phyloP scores from a whole-genome alignment of 78 protist genomes.

The Emiliania huxleyi region DNA sequence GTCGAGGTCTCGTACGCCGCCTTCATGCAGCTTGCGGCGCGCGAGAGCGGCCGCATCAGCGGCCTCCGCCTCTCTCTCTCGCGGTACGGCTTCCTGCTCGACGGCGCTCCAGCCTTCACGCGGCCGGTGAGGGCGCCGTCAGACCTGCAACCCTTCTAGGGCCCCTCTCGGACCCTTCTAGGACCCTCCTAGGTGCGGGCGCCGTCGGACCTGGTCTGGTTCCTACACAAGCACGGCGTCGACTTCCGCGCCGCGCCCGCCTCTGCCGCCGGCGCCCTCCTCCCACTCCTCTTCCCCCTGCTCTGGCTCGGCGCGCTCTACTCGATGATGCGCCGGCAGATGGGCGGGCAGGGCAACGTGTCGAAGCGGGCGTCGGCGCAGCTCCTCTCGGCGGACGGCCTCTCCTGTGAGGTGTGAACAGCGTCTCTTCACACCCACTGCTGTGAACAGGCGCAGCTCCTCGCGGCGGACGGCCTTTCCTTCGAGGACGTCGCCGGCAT shows the following conservation, averaged over 20 bases:
- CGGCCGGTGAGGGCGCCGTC: too few relatives aligned
- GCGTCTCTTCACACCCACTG: too few relatives aligned
- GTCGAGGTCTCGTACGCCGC: background rate
- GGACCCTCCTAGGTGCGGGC: too few relatives aligned
- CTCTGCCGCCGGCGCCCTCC: background rate
- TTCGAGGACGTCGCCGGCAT: conserved; percentile 12
- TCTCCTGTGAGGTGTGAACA: too few relatives aligned
- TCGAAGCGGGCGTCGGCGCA: background rate
- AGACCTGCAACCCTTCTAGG: too few relatives aligned
- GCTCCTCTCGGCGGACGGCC: background rate
- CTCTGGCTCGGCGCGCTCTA: background rate
- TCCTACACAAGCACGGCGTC: background rate
- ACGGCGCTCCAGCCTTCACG: background rate
- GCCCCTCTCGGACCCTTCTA: too few relatives aligned
- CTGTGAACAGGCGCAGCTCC: too few relatives aligned
- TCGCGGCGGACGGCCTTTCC: too few relatives aligned
- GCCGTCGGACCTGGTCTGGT: background rate
- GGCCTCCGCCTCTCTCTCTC: background rate
- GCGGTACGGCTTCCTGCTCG: background rate
- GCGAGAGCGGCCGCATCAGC: background rate
- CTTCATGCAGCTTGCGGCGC: background rate
- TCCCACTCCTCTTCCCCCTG: background rate
- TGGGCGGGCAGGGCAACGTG: background rate
- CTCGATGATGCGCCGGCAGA: background rate
- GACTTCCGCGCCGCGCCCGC: background rate